phyloP scores from a whole-genome alignment of 2,329 filamentous ascomycete genomes.

The Penicillium crustosum region DNA sequence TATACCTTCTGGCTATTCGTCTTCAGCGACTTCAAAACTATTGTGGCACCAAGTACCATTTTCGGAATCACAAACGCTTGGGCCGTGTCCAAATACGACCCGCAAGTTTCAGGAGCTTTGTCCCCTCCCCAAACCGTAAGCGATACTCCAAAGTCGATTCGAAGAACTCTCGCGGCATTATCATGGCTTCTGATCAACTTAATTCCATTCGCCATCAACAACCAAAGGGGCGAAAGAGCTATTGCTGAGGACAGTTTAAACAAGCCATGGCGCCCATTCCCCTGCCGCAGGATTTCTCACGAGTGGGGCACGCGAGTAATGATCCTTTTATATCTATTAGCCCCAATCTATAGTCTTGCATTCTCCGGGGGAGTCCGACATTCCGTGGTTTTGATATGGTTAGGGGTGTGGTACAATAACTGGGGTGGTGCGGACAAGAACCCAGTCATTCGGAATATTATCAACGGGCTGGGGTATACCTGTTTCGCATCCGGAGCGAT shows the following conservation, averaged over 20 bases:
- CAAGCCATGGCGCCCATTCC: slow-evolving; percentile 41
- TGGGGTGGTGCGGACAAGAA: slow-evolving; percentile 28
- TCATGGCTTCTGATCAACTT: slow-evolving; percentile 29
- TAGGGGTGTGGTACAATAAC: slow-evolving; percentile 20
- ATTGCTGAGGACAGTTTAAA: slow-evolving; percentile 43
- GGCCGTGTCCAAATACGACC: slow-evolving; percentile 16
- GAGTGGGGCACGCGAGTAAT: slow-evolving; percentile 16
- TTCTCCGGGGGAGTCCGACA: slow-evolving; percentile 12
- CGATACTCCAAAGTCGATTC: neutral
- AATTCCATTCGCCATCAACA: slow-evolving; percentile 39
- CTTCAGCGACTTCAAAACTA: slow-evolving; percentile 29
- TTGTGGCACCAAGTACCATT: slow-evolving; percentile 28
- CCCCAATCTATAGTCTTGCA: neutral
- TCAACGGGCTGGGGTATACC: slow-evolving; percentile 32
- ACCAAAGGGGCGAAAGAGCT: slow-evolving; percentile 38
- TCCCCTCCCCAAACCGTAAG: neutral
- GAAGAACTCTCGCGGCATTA: neutral
- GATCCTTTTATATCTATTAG: slow-evolving; percentile 5
- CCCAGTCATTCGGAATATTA: slow-evolving; percentile 30
- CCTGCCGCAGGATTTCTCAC: slow-evolving; percentile 24
- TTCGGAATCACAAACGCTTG: slow-evolving; percentile 36
- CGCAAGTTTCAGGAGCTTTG: slow-evolving; percentile 6
- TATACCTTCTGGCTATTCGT: slow-evolving; percentile 27
- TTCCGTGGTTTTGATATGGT: slow-evolving; percentile 5
- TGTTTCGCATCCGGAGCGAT: slow-evolving; percentile 32